Conservation (phyloP, 257 asterid species). For the Solanum piurae region DNA sequence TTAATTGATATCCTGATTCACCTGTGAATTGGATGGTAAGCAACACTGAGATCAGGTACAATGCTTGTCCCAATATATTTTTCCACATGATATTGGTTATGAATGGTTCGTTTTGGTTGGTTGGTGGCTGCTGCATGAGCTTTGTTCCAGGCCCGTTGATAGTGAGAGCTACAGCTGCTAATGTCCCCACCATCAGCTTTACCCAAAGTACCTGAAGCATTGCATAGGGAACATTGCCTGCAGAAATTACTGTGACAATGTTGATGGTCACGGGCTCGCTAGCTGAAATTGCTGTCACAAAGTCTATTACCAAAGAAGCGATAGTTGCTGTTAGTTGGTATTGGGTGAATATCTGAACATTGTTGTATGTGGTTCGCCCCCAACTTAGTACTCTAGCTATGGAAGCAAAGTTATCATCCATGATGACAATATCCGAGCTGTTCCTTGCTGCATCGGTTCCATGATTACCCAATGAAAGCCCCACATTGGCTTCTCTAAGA, state of each 20-base stretch:
- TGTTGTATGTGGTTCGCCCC: constrained; percentile 61
- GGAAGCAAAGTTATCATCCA: constrained; percentile 52
- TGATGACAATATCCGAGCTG: constrained; percentile 57
- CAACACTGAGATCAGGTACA: constrained; percentile 42
- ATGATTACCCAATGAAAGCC: constrained; percentile 54
- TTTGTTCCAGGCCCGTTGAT: constrained; percentile 37
- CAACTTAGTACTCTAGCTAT: constrained; percentile 49
- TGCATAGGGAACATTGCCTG: constrained; percentile 62
- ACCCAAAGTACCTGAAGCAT: constrained; percentile 71
- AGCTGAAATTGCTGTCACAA: constrained; percentile 14
- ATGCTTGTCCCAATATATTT: constrained; percentile 42
- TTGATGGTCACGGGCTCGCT: constrained; percentile 26
- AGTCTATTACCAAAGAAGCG: constrained; percentile 40
- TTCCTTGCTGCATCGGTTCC: constrained; percentile 58
- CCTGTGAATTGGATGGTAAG: constrained; percentile 49
- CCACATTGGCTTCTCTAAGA: constrained; percentile 52
- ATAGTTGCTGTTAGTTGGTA: constrained; percentile 68
- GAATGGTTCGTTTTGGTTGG: constrained; percentile 33
- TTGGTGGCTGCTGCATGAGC: constrained; percentile 35
- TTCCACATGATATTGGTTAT: constrained; percentile 65
- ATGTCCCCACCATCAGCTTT: constrained; percentile 57
- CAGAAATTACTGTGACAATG: constrained; percentile 58
- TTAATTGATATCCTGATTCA: constrained; percentile 15
- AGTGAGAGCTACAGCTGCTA: constrained; percentile 66
- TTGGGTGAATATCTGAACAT: constrained; percentile 63